Base-by-base conservation (phyloP, 768 basidiomycete genomes). In the Suillus fuscotomentosus region DNA sequence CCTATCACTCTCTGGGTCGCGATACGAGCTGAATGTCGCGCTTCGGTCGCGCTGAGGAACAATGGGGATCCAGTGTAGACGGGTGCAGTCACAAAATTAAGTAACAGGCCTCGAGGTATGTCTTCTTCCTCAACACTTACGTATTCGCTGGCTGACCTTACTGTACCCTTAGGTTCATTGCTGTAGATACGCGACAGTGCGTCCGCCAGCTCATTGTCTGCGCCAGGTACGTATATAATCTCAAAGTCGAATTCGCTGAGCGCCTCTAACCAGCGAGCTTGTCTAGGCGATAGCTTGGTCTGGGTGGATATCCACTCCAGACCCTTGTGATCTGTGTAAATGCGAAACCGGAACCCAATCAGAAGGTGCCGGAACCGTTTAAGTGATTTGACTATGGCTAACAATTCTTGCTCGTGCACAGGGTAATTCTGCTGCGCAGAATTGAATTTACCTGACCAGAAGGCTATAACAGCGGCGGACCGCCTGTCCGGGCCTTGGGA, bases 381-480 rank as follows among this genome's bases (percentile, higher is more conserved):
- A 0, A 77, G 51, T 0, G 70, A 70, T 61, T 73, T 67, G 0
- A 74, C 48, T 2, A 72, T 72, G 0, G 70, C 71, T 5, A 73
- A 56, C 2, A 63, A 64, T 43, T 73, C 72, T 5, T 31, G 22
- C 10, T 65, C 72, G 31, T 70, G 69, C 3, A 74, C 72, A 17
- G 63, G 54, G 45, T 78, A 78, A 47, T 75, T 73, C 9, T 67
- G 64, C 60, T 79, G 76, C 0, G 74, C 71, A 9, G 60, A 24
- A 0, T 69, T 73, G 34, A 78, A 72, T 34, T 77, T 76, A 0
- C 63, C 54, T 0, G 73, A 78, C 68, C 73, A 70, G 60, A 75
- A 75, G 3, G 27, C 27, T 0, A 31, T 4, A 0, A 31, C 27
- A 4, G 27, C 27, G 0, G 27, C 27, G 2, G 27, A 31, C 0